Conservation (phyloP, 768 basidiomycete species). For the Panus rudis region DNA sequence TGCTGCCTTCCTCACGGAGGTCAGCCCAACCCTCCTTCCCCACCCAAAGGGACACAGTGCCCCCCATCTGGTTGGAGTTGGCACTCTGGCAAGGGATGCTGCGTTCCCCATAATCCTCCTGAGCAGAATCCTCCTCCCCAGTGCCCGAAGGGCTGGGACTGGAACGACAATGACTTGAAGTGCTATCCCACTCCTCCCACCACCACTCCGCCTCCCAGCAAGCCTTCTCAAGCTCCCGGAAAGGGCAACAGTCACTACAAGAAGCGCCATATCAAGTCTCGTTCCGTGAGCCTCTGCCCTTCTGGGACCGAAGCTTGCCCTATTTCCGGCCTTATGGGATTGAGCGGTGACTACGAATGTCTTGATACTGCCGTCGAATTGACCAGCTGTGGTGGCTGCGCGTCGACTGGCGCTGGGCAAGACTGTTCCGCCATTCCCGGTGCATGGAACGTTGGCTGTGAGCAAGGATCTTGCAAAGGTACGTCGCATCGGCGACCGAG, state of each 20-base stretch:
- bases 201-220: slow-evolving; percentile 6
- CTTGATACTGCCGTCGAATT: slow-evolving; percentile 58
- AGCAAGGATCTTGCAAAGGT: slow-evolving; percentile 47
- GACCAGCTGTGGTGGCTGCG: slow-evolving; percentile 72
- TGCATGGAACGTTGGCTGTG: slow-evolving; percentile 68
- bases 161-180: slow-evolving; percentile 32
- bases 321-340: slow-evolving; percentile 30
- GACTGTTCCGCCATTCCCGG: slow-evolving; percentile 66
- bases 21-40: slow-evolving; percentile 33
- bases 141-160: slow-evolving; percentile 40
- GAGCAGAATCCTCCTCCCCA: slow-evolving; percentile 32
- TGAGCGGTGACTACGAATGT: slow-evolving; percentile 48
- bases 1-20: slow-evolving; percentile 41
- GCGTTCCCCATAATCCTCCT: slow-evolving; percentile 41
- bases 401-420: slow-evolving; percentile 51
- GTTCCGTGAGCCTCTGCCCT: slow-evolving; percentile 42
- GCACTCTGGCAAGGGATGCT: slow-evolving; percentile 40
- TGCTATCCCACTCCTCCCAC: slow-evolving; percentile 30
- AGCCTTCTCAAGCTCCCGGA: slow-evolving; percentile 36
- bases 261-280: slow-evolving; percentile 31
- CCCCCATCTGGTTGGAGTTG: slow-evolving; percentile 45
- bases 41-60: slow-evolving; percentile 41
- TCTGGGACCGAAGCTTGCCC: slow-evolving; percentile 50
- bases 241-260: slow-evolving; percentile 12
- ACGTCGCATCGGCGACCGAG: slow-evolving; percentile 18